phyloP scores from a whole-genome alignment of 352 stramenopile genomes.

The Phytophthora capsici region DNA sequence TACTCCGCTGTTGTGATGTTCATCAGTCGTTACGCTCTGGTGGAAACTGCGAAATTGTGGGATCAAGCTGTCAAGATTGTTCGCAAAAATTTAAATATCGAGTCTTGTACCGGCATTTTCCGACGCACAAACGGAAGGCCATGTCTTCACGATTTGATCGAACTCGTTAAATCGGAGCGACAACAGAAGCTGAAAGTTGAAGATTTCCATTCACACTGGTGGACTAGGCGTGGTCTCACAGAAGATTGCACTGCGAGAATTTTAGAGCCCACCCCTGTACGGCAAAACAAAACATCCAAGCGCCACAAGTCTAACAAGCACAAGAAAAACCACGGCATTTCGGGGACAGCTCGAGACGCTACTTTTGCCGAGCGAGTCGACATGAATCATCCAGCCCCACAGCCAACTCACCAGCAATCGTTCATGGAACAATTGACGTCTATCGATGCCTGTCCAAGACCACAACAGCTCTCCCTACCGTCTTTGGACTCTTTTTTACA shows the following conservation, averaged over 20 bases:
- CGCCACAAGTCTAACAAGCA: not conserved
- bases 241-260: not conserved
- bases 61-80: constrained; percentile 7
- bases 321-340: constrained; percentile 4
- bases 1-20: constrained; percentile 13
- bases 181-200: not conserved
- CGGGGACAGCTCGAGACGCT: not conserved
- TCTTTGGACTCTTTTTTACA: too few relatives aligned
- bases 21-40: constrained; percentile 1
- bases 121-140: not conserved
- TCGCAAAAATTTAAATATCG: not conserved
- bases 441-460: too few relatives aligned
- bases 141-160: constrained; percentile 5
- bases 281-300: too few relatives aligned
- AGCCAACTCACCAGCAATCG: too few relatives aligned
- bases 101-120: constrained; percentile 1
- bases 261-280: not conserved
- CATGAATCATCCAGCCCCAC: not conserved
- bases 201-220: constrained; percentile 9
- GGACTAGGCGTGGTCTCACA: not conserved
- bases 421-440: not conserved
- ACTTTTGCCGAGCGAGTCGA: not conserved
- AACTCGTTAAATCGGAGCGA: constrained; percentile 2
- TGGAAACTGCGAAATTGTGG: constrained; percentile 3
- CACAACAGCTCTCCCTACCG: too few relatives aligned